Percentiles rank a stretch among this genome's conserved stretches.
Evolutionary conservation across 148 eudicot species (phyloP).

Genomic region (Camellia sinensis): DNA sequence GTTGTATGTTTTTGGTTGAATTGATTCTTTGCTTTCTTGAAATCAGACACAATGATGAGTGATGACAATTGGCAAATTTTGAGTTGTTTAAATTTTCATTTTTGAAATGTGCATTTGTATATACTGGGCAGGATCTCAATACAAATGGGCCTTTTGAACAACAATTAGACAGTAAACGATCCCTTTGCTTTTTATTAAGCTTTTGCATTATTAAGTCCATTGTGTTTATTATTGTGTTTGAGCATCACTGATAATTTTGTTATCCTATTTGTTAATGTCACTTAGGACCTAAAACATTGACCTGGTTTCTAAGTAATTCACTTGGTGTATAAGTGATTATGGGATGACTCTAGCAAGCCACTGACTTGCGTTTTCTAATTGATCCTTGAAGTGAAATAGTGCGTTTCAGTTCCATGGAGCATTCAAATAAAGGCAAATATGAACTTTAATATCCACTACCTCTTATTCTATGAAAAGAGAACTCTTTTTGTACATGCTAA

Average conservation of each 20-base stretch:
- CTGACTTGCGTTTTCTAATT: not conserved
- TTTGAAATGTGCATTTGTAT: not conserved
- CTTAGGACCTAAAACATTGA: too few species aligned
- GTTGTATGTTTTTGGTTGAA: constrained; percentile 1
- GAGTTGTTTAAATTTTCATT: not conserved
- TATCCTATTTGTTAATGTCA: too few species aligned
- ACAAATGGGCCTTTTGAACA: not conserved
- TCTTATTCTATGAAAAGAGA: not conserved
- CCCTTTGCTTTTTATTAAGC: not conserved
- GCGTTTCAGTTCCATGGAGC: not conserved
- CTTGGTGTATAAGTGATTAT: not conserved
- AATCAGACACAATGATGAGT: not conserved
- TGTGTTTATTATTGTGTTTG: not conserved
- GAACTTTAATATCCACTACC: not conserved
- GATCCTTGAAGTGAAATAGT: not conserved
- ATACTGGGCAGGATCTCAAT: not conserved
- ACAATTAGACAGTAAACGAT: not conserved
- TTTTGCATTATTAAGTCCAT: not conserved
- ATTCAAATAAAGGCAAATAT: not conserved
- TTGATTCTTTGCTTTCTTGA: not conserved
- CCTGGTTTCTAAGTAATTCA: not conserved
- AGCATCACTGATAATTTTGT: not conserved
- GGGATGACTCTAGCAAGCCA: not conserved
- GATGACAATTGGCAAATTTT: not conserved
- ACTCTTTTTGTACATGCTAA: not conserved